These are phyloP conservation scores for Ceratocystis harringtonii DNA, from an alignment of 2,329 filamentous ascomycete species.

Conservation along the genomic window DNA sequence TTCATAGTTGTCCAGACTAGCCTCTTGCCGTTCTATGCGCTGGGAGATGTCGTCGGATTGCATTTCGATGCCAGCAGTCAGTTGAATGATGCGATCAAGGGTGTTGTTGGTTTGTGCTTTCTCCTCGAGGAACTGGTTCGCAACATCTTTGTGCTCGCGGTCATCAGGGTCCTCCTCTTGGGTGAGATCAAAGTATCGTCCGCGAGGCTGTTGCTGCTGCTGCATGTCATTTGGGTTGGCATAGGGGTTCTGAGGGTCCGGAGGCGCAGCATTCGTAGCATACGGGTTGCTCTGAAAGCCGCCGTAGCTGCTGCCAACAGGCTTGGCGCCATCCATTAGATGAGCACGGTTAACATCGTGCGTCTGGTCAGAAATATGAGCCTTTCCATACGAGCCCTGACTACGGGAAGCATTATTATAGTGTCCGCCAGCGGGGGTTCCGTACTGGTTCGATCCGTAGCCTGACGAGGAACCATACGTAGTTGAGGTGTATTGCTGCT, in stretches of 20 bases:
- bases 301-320: conserved; percentile 17
- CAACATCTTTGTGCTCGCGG: conserved; percentile 50
- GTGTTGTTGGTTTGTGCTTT: conserved; percentile 17
- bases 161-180: conserved; percentile 58
- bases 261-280: conserved; percentile 4
- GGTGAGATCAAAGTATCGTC: conserved; percentile 62
- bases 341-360: conserved; percentile 31
- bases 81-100: conserved; percentile 36
- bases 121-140: conserved; percentile 43
- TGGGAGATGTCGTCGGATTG: conserved; percentile 54
- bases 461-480: conserved; percentile 24
- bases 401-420: conserved; percentile 38
- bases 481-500: conserved; percentile 8
- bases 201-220: conserved; percentile 39
- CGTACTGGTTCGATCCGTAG: conserved; percentile 41
- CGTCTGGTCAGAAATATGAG: conserved; percentile 24
- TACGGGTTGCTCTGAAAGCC: conserved; percentile 21
- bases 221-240: conserved; percentile 21
- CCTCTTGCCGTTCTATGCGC: conserved; percentile 59
- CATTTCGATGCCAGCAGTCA: conserved; percentile 55
- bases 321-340: conserved; percentile 14
- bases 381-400: conserved; percentile 45
- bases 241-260: conserved; percentile 15
- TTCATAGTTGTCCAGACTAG: conserved; percentile 69
- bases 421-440: conserved; percentile 34